A percentile compares a stretch with the other conserved stretches of the same genome.
phyloP scores from a whole-genome alignment of 306 rosid genomes.

The apple (Malus domestica) region ASM211411v1 NC_041799.1:30900501-30901000 shows the following conservation, averaged over 20 bases:
- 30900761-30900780: background rate
- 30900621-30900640: slow-evolving; percentile 21
- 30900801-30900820: background rate
- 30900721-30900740: background rate
- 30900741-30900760: background rate
- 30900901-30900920: background rate
- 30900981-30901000: background rate
- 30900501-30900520: background rate
- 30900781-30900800: background rate
- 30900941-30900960: background rate
- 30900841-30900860: background rate
- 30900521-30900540: slow-evolving; percentile 11
- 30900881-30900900: background rate
- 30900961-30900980: background rate
- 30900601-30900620: slow-evolving; percentile 23
- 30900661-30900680: slow-evolving; percentile 19
- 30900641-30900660: slow-evolving; percentile 28
- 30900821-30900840: background rate
- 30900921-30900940: background rate
- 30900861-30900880: background rate
- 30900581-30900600: background rate
- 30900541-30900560: slow-evolving; percentile 1
- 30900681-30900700: background rate
- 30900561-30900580: slow-evolving; percentile 13
- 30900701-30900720: background rate